Percentiles rank a stretch among this genome's conserved stretches.
phyloP scores from a whole-genome alignment of 345 rosid species.

The Salix viminalis region DNA sequence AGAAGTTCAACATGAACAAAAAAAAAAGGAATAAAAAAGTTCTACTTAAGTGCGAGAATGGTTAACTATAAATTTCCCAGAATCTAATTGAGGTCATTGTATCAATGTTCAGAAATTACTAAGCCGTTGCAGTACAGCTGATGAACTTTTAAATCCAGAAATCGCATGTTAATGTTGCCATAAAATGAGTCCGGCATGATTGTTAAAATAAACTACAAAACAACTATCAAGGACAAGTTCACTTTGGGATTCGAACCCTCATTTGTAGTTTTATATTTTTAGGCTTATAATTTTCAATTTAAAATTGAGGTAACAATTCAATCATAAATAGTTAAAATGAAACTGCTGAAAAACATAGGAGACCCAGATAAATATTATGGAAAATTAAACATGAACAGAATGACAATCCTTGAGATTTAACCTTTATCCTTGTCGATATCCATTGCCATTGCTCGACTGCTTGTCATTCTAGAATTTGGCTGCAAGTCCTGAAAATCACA shows the following conservation, averaged over 20 bases:
- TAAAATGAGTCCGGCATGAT: background rate
- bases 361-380: background rate
- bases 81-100: background rate
- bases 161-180: background rate
- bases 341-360: background rate
- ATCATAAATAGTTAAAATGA: background rate
- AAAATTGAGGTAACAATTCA: background rate
- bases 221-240: background rate
- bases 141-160: background rate
- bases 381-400: background rate
- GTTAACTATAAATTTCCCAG: background rate
- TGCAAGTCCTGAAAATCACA: slow-evolving; percentile 26
- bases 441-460: slow-evolving; percentile 24
- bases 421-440: slow-evolving; percentile 31
- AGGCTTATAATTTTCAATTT: background rate
- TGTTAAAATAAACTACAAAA: no score
- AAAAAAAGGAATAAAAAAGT: background rate
- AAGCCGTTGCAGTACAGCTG: background rate
- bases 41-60: background rate
- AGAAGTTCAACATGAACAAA: background rate
- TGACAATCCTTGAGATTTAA: slow-evolving; percentile 5
- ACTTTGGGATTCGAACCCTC: background rate
- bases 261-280: background rate
- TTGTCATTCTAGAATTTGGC: slow-evolving; percentile 27
- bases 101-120: background rate